phyloP scores from a whole-genome alignment of 2,329 filamentous ascomycete species.

The Zymoseptoria passerinii region DNA sequence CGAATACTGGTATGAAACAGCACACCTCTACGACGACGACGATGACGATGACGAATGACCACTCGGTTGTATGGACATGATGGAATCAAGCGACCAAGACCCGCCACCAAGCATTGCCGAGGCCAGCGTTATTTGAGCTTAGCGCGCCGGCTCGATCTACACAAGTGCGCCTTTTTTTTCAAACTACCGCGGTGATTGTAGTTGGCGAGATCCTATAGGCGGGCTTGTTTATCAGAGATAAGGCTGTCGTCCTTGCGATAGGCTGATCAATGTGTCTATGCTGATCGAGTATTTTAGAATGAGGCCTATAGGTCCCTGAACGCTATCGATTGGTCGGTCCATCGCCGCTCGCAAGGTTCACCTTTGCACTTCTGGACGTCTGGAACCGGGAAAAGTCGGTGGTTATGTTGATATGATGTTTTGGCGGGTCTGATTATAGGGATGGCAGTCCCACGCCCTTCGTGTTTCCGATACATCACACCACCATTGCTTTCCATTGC shows the following conservation, averaged over 20 bases:
- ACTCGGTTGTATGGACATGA: not conserved
- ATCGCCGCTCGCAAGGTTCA: not conserved
- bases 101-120: not conserved
- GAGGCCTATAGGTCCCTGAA: not conserved
- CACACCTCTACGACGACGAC: not conserved
- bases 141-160: not conserved
- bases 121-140: not conserved
- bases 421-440: not conserved
- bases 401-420: not conserved
- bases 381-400: not conserved
- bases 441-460: not conserved
- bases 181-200: not conserved
- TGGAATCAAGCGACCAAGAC: not conserved
- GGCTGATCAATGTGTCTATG: not conserved
- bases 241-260: not conserved
- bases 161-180: not conserved
- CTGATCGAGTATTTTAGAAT: not conserved
- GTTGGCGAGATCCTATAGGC: not conserved
- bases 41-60: not conserved
- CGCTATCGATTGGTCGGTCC: not conserved
- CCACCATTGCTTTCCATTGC: not conserved
- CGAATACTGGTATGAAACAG: not conserved
- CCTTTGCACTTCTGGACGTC: not conserved
- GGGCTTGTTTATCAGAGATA: not conserved
- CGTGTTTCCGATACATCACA: not conserved